phyloP scores from a whole-genome alignment of 352 stramenopile species.

The Globisporangium ultimum region DNA sequence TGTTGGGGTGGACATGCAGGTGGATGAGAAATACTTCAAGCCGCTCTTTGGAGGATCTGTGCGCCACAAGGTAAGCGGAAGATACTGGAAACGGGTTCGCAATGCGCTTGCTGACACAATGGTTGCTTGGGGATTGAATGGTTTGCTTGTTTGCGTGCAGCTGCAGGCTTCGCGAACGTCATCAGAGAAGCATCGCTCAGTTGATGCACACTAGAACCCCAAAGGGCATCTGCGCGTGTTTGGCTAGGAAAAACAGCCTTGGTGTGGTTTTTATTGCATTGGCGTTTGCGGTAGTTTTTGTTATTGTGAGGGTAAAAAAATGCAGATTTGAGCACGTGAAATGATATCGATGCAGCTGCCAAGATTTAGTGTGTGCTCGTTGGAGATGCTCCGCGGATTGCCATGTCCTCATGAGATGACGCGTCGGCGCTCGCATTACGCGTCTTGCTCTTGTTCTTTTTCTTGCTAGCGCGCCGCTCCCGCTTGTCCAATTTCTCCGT shows the following conservation, averaged over 20 bases:
- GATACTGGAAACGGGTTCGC: too few relatives aligned
- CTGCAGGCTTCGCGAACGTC: too few relatives aligned
- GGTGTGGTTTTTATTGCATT: neutral
- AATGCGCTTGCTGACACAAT: too few relatives aligned
- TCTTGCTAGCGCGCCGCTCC: conserved; percentile 15
- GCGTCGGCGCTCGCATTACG: neutral
- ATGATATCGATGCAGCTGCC: neutral
- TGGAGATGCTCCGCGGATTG: conserved; percentile 4
- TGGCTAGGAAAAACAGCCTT: neutral
- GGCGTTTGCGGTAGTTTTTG: too few relatives aligned
- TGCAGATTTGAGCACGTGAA: too few relatives aligned
- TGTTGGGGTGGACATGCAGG: conserved; percentile 15
- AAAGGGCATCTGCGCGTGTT: neutral
- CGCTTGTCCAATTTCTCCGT: conserved; percentile 5
- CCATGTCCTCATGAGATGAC: neutral
- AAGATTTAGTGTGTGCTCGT: conserved; percentile 6
- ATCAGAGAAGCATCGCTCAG: conserved; percentile 4
- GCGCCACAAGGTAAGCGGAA: conserved; percentile 11
- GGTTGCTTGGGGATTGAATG: conserved; percentile 5
- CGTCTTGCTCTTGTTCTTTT: conserved; percentile 17
- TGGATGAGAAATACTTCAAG: conserved; percentile 71
- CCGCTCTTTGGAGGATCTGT: conserved; percentile 55
- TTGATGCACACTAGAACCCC: conserved; percentile 1
- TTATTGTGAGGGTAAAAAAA: too few relatives aligned
- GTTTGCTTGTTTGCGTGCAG: too few relatives aligned